phyloP scores from a whole-genome alignment of 2,329 filamentous ascomycete genomes.

The Ramichloridium luteum region DNA sequence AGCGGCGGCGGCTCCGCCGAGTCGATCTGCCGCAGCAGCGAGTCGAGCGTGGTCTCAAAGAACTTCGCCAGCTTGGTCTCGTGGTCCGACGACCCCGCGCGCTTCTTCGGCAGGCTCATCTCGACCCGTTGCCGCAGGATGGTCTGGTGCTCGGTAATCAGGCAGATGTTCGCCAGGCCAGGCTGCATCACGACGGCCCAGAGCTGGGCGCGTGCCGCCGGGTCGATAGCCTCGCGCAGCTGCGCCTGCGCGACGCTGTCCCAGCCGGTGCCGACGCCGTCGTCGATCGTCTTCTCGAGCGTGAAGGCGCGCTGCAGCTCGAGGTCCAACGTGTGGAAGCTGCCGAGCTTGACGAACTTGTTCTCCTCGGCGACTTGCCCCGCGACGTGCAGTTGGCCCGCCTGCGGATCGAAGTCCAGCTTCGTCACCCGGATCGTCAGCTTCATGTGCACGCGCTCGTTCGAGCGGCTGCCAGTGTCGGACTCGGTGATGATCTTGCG shows the following conservation, averaged over 20 bases:
- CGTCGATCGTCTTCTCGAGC: conserved; percentile 70
- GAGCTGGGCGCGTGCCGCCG: conserved; percentile 67
- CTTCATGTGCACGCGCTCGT: conserved; percentile 48
- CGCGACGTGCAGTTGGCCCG: conserved; percentile 54
- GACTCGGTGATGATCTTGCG: conserved; percentile 52
- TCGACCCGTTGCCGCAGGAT: conserved; percentile 61
- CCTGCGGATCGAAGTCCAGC: conserved; percentile 58
- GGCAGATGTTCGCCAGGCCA: conserved; percentile 67
- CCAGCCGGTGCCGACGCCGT: too few relatives aligned
- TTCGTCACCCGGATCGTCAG: conserved; percentile 54
- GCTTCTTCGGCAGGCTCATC: conserved; percentile 54
- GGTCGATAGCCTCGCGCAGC: conserved; percentile 65
- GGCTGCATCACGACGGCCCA: conserved; percentile 93
- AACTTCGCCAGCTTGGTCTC: conserved; percentile 51
- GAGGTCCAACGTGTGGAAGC: conserved; percentile 64
- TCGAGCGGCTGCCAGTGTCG: conserved; percentile 48
- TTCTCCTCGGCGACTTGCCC: conserved; percentile 56
- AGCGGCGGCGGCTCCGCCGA: conserved; percentile 58
- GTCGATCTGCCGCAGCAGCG: conserved; percentile 66
- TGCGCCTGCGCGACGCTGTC: conserved; percentile 75
- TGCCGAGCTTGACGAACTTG: conserved; percentile 53
- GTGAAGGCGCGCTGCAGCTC: conserved; percentile 82
- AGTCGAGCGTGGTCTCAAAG: conserved; percentile 63
- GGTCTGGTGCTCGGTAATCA: conserved; percentile 70
- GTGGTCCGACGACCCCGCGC: conserved; percentile 49